Percentiles rank a stretch among this genome's conserved stretches.
Conservation (phyloP, 345 rosid genomes). For the Lagerstroemia speciosa region DNA sequence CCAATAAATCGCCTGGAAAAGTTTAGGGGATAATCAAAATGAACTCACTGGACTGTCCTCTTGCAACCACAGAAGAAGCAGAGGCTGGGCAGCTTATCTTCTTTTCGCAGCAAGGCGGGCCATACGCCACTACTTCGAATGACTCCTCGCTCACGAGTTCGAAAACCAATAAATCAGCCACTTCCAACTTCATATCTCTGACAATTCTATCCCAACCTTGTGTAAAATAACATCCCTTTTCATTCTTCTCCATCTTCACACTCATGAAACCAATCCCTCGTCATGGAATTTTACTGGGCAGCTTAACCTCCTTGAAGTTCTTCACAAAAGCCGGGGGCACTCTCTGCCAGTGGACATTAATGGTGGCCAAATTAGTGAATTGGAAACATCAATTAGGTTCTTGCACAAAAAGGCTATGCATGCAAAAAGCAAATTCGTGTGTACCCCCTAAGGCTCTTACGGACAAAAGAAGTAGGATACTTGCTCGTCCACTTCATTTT, state of each 20-base stretch:
- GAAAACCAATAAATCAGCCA: conserved; percentile 1
- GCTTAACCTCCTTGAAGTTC: background rate
- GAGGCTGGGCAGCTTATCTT: background rate
- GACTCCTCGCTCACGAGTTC: background rate
- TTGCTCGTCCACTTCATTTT: too few relatives aligned
- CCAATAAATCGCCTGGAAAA: too few relatives aligned
- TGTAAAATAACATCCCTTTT: background rate
- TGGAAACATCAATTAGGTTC: too few relatives aligned
- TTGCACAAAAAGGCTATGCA: too few relatives aligned
- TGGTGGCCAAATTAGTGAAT: too few relatives aligned
- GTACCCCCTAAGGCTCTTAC: too few relatives aligned
- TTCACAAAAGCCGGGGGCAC: conserved; percentile 10
- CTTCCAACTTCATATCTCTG: background rate
- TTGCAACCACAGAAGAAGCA: too few relatives aligned
- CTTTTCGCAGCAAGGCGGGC: conserved; percentile 3
- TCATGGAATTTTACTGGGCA: background rate
- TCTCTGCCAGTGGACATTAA: background rate
- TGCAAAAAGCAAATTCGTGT: too few relatives aligned
- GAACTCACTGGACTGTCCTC: too few relatives aligned
- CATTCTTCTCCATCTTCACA: background rate
- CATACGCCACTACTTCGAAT: background rate
- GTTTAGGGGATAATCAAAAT: too few relatives aligned
- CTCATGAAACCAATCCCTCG: background rate
- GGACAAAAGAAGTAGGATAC: too few relatives aligned
- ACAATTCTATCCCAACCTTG: conserved; percentile 2